Evolutionary conservation across 2,329 filamentous ascomycete species (phyloP).

Genomic region (Aspergillus sp.): DNA sequence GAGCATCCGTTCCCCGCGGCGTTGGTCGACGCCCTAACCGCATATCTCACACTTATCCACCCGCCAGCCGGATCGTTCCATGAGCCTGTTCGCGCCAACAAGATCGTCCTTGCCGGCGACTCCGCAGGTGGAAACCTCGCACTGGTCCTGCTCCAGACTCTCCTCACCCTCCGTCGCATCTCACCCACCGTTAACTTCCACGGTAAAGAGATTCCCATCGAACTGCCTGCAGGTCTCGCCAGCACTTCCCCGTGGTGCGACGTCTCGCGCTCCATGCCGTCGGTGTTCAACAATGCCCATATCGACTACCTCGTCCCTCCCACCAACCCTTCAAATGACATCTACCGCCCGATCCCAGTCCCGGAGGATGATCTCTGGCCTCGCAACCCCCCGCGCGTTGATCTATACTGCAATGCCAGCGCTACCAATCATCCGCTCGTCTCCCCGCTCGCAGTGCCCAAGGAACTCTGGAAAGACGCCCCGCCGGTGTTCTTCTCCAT

Average conservation of each 20-base stretch:
- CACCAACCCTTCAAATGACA: slow-evolving; percentile 11
- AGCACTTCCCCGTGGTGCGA: slow-evolving; percentile 38
- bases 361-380: slow-evolving; percentile 35
- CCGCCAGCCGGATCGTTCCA: slow-evolving; percentile 38
- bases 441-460: slow-evolving; percentile 29
- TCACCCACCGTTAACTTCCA: slow-evolving; percentile 32
- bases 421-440: slow-evolving; percentile 34
- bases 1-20: slow-evolving; percentile 42
- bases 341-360: slow-evolving; percentile 20
- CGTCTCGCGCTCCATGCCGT: slow-evolving; percentile 36
- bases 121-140: slow-evolving; percentile 40
- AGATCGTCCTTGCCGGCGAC: slow-evolving; percentile 41
- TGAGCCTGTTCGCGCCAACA: slow-evolving; percentile 33
- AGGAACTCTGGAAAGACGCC: slow-evolving; percentile 32
- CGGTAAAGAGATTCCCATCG: slow-evolving; percentile 30
- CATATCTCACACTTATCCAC: slow-evolving; percentile 41
- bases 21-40: slow-evolving; percentile 39
- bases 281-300: slow-evolving; percentile 27
- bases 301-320: slow-evolving; percentile 35
- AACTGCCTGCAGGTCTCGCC: slow-evolving; percentile 35
- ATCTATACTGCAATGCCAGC: slow-evolving; percentile 34
- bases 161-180: slow-evolving; percentile 34
- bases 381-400: slow-evolving; percentile 33
- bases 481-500: slow-evolving; percentile 36
- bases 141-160: slow-evolving; percentile 34